A percentile compares a stretch with the other conserved stretches of the same genome.
Conservation (phyloP, 2,329 filamentous ascomycete species). For the Fusarium luffae region DNA sequence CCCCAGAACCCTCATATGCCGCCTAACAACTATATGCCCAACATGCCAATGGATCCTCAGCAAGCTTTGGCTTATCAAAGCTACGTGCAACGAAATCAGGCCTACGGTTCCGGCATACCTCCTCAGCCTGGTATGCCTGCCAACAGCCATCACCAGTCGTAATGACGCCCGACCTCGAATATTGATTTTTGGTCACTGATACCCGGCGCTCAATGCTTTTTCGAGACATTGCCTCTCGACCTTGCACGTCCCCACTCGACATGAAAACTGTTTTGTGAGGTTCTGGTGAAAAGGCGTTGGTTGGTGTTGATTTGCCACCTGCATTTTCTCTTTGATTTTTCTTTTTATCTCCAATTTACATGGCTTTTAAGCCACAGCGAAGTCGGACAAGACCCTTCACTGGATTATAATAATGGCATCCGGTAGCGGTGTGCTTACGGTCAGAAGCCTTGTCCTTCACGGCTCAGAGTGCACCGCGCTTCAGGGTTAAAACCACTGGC, state of each 20-base stretch:
- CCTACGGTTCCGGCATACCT: slow-evolving; percentile 81
- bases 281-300: slow-evolving; percentile 54
- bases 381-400: slow-evolving; percentile 11
- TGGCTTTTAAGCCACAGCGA: slow-evolving; percentile 32
- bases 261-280: slow-evolving; percentile 53
- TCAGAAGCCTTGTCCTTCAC: slow-evolving; percentile 5
- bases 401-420: slow-evolving; percentile 38
- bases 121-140: slow-evolving; percentile 82
- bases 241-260: slow-evolving; percentile 44
- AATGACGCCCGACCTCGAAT: slow-evolving; percentile 48
- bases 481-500: slow-evolving; percentile 1
- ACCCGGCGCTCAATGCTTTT: slow-evolving; percentile 69
- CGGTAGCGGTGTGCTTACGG: slow-evolving; percentile 2
- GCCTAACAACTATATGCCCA: slow-evolving; percentile 68
- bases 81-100: slow-evolving; percentile 78
- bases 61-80: slow-evolving; percentile 86
- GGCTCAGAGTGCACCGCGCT: slow-evolving; percentile 5
- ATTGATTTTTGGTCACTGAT: slow-evolving; percentile 58
- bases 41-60: slow-evolving; percentile 77
- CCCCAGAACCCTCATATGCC: slow-evolving; percentile 71
- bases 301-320: slow-evolving; percentile 52
- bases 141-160: slow-evolving; percentile 84
- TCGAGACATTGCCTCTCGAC: slow-evolving; percentile 50
- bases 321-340: slow-evolving; percentile 44
- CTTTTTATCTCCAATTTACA: slow-evolving; percentile 33